Base-by-base conservation (phyloP, 768 basidiomycete genomes). In the Lactarius sp. region DNA sequence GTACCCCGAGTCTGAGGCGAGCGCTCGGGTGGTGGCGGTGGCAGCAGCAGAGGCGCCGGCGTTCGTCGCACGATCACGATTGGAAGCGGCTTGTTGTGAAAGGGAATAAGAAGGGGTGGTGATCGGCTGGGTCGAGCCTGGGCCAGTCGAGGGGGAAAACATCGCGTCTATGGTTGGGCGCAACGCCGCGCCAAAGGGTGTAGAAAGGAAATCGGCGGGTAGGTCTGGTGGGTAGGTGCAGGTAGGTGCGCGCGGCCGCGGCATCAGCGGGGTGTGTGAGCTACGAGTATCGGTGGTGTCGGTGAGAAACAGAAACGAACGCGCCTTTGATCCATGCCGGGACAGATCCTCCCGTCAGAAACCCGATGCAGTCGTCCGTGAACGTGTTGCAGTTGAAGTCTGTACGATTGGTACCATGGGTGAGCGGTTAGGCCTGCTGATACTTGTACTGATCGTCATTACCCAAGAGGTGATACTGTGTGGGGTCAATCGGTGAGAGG, bases 311-410 rank as follows among this genome's bases (percentile, higher is more conserved):
- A 16, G 33, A n/a, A n/a, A n/a, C n/a, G n/a, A n/a, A 72, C 78
- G 59, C 67, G 87, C 94, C 88, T 75, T 83, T 90, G 66, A 98
- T 91, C 74, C 85, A 93, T 3, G 79, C 67, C 3, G 94, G 94
- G 59, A 97, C 90, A 16, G 84, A 84, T 4, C 80, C 80, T 34
- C 94, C 93, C 0, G 92, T 96, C 53, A 98, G 75, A 71, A 97
- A 94, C 2, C 89, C 93, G 39, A 93, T 76, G 62, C 85, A 85
- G 67, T 96, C 93, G 63, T 88, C 92, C 2, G 93, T 94, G 68
- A 98, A 98, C 2, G 91, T 89, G 73, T 98, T 98, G 74, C 94
- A 97, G 70, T 97, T 97, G 68, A 95, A 95, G 49, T 96, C 92
- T 88, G 66, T 13, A 47, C 3, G 12, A 8, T 8, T 6, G 46